Conservation (phyloP, 176 grass and related monocot species). For the Zizania latifolia region DNA sequence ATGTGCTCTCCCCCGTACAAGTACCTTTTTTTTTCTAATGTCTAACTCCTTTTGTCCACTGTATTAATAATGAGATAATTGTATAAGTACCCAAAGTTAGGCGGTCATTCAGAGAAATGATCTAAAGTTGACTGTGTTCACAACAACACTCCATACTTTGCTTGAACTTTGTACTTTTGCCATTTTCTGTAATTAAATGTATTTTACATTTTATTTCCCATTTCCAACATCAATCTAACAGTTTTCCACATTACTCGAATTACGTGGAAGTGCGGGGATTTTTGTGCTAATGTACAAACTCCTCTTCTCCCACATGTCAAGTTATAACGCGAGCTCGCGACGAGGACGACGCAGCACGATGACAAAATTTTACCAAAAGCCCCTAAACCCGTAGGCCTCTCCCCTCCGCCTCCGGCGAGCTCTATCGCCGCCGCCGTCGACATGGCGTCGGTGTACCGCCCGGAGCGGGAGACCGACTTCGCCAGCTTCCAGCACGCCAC, state of each 20-base stretch:
- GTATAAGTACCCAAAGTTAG: too few relatives aligned
- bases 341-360: slow-evolving; percentile 22
- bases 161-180: too few relatives aligned
- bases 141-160: too few relatives aligned
- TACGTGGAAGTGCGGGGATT: not conserved
- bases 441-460: slow-evolving; percentile 27
- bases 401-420: slow-evolving; percentile 9
- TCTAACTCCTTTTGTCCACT: too few relatives aligned
- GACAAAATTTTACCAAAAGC: not conserved
- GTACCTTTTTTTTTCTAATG: too few relatives aligned
- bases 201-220: too few relatives aligned
- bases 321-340: not conserved
- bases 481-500: slow-evolving; percentile 45
- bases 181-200: too few relatives aligned
- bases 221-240: too few relatives aligned
- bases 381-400: not conserved
- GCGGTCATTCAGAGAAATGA: too few relatives aligned
- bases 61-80: too few relatives aligned
- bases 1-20: too few relatives aligned
- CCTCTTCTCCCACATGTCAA: not conserved
- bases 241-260: not conserved
- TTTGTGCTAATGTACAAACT: not conserved
- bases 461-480: slow-evolving; percentile 59
- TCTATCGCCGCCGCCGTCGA: not conserved
- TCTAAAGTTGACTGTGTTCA: too few relatives aligned